phyloP scores from a whole-genome alignment of 2,329 filamentous ascomycete species.

The Chrysoporthe puriensis region DNA sequence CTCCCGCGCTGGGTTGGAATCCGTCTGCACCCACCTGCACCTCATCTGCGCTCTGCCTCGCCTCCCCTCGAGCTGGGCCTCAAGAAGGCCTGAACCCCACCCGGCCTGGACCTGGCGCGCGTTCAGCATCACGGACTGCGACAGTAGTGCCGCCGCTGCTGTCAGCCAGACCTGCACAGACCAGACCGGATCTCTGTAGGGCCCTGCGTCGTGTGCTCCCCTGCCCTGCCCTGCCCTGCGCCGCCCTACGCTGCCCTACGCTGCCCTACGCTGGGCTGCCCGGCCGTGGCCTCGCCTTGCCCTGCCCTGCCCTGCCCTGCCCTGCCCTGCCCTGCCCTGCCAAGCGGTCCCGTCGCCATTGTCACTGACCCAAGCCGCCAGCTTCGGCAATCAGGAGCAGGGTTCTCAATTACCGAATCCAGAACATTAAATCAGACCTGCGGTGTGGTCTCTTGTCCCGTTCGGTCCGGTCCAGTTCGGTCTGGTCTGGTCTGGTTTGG shows the following conservation, averaged over 20 bases:
- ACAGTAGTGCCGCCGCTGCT: constrained; percentile 20
- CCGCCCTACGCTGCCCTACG: neutral
- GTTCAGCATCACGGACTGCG: neutral
- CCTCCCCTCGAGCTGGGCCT: no score
- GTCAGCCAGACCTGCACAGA: constrained; percentile 19
- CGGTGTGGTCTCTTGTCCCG: constrained; percentile 9
- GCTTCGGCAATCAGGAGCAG: constrained; percentile 12
- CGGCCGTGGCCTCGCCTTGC: neutral
- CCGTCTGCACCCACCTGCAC: no score
- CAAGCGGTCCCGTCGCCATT: neutral
- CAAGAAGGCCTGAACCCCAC: no score
- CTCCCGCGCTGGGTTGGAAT: no score
- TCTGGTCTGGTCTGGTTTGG: neutral
- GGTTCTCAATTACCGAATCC: constrained; percentile 15
- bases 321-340: constrained; percentile 3
- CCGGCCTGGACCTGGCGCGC: no score
- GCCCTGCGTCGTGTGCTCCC: neutral
- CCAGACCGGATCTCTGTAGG: neutral
- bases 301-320: constrained; percentile 1
- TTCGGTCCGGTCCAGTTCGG: constrained; percentile 1
- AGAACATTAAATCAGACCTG: constrained; percentile 15
- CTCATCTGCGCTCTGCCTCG: no score
- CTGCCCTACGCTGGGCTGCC: neutral
- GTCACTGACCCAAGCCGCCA: constrained; percentile 5
- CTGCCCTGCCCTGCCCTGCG: constrained; percentile 1